phyloP scores from a whole-genome alignment of 2,329 filamentous ascomycete genomes.

The Exophiala oligosperma region DNA sequence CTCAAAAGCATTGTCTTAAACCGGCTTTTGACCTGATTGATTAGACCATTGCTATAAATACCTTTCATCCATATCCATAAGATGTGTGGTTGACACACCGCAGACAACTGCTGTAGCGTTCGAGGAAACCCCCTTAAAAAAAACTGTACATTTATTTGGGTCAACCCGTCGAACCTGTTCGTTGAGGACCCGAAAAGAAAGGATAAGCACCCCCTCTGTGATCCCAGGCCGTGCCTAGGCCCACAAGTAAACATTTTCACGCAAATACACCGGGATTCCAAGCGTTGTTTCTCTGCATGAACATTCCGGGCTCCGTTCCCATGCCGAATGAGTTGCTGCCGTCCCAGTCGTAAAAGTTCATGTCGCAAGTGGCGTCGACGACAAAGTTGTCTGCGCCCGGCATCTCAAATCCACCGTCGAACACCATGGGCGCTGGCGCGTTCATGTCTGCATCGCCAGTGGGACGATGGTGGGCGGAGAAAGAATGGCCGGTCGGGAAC shows the following conservation, averaged over 20 bases:
- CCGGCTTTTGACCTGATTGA: too few species aligned
- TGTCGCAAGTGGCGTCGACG: background rate
- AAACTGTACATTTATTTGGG: too few species aligned
- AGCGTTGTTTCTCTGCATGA: background rate
- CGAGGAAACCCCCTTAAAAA: too few species aligned
- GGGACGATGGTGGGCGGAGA: background rate
- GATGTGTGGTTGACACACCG: too few species aligned
- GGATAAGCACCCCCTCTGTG: too few species aligned
- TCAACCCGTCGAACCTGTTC: too few species aligned
- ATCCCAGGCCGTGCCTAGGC: background rate
- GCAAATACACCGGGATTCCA: background rate
- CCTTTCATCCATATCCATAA: too few species aligned
- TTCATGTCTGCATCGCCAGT: background rate
- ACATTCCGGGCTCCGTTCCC: background rate
- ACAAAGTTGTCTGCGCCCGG: background rate
- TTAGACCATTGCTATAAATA: too few species aligned
- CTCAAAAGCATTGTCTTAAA: too few species aligned
- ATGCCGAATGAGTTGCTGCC: background rate
- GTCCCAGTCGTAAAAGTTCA: conserved; percentile 1
- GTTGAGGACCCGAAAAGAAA: too few species aligned
- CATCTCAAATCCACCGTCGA: background rate
- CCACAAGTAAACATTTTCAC: background rate
- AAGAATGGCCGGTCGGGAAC: too few species aligned
- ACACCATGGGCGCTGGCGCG: background rate
- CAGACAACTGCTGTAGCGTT: too few species aligned